Evolutionary conservation across 2,329 filamentous ascomycete genomes (phyloP).

Genomic region (Ceratocystis lukuohia): DNA sequence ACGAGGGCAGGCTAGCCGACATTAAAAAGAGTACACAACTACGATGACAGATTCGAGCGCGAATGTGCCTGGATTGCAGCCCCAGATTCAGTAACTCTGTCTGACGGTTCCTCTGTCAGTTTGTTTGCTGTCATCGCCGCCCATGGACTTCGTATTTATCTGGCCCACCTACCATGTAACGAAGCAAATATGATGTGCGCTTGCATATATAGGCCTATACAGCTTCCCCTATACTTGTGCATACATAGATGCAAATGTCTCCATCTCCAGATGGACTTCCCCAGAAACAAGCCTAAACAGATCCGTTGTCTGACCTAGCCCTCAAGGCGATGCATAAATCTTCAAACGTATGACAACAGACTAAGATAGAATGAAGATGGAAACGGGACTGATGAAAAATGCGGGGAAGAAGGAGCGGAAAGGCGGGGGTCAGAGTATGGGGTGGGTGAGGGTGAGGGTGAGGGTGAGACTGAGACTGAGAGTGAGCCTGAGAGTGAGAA

Average conservation of each 20-base stretch:
- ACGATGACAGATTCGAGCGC: not conserved
- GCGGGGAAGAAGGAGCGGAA: not conserved
- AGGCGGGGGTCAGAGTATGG: not conserved
- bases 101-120: not conserved
- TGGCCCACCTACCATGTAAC: not conserved
- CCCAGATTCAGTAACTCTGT: not conserved
- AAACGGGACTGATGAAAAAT: not conserved
- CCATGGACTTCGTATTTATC: too few relatives aligned
- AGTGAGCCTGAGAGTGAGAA: too few relatives aligned
- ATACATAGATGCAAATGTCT: not conserved
- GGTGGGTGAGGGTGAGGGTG: not conserved
- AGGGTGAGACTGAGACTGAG: not conserved
- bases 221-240: not conserved
- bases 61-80: not conserved
- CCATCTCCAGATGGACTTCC: not conserved
- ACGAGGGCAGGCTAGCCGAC: not conserved
- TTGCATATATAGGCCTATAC: not conserved
- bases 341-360: not conserved
- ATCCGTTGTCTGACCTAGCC: not conserved
- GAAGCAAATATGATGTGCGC: not conserved
- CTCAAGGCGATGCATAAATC: not conserved
- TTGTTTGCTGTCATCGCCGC: too few relatives aligned
- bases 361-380: not conserved
- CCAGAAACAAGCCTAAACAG: not conserved
- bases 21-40: not conserved